Evolutionary conservation across 2,329 filamentous ascomycete species (phyloP).

Genomic region (Alternaria solani): DNA sequence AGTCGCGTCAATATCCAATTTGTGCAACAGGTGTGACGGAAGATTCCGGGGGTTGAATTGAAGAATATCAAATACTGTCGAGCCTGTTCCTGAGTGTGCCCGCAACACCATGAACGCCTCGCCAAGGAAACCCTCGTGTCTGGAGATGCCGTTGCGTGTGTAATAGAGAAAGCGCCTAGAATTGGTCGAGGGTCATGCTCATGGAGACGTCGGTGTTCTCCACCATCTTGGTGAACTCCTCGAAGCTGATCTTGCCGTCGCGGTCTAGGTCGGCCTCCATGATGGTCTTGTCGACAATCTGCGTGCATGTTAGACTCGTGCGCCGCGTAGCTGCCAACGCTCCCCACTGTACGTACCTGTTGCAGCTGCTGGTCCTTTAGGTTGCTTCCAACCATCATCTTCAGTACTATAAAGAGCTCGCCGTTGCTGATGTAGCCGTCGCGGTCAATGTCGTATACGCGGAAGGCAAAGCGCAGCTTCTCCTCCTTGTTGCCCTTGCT

Average conservation of each 20-base stretch:
- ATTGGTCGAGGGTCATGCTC: conserved; percentile 72
- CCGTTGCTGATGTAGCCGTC: conserved; percentile 99
- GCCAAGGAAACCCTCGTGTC: conserved; percentile 36
- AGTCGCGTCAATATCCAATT: neutral
- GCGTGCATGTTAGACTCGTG: conserved; percentile 15
- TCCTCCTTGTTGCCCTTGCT: conserved; percentile 99
- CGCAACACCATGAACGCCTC: conserved; percentile 46
- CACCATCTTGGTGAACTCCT: conserved; percentile 99
- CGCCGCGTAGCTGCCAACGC: neutral
- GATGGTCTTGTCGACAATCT: conserved; percentile 99
- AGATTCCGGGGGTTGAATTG: conserved; percentile 29
- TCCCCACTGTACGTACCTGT: conserved; percentile 60
- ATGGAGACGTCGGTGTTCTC: conserved; percentile 83
- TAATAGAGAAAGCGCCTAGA: conserved; percentile 32
- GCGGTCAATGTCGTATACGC: conserved; percentile 98
- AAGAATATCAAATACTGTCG: conserved; percentile 40
- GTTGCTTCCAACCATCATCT: conserved; percentile 99
- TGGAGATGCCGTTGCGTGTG: conserved; percentile 26
- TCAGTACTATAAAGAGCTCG: conserved; percentile 97
- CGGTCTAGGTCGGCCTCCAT: conserved; percentile 98
- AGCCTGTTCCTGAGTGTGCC: conserved; percentile 23
- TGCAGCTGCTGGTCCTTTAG: conserved; percentile 98
- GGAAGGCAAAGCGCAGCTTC: conserved; percentile 97
- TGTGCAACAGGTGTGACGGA: neutral
- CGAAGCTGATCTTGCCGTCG: conserved; percentile 98